Percentiles rank a stretch among this genome's conserved stretches.
These are phyloP conservation scores for Globisporangium barbulae DNA, from an alignment of 352 stramenopile species.

Conservation along the genomic window DNA sequence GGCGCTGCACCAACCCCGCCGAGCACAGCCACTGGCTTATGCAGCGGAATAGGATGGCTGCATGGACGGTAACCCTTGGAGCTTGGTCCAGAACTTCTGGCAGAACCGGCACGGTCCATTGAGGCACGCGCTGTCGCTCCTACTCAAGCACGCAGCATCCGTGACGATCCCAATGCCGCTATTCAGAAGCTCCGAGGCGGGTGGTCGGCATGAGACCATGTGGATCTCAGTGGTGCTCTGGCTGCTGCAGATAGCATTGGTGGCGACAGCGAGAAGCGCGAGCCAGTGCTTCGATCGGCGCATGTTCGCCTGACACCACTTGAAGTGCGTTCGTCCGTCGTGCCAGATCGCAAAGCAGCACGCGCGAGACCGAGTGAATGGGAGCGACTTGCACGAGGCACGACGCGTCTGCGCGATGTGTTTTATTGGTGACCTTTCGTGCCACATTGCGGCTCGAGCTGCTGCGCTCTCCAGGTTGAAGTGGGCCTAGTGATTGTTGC, in stretches of 20 bases:
- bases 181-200: not conserved
- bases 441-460: not conserved
- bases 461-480: not conserved
- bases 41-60: not conserved
- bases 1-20: not conserved
- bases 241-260: not conserved
- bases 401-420: too few species aligned
- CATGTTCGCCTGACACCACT: too few species aligned
- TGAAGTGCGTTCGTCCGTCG: too few species aligned
- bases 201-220: not conserved
- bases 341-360: too few species aligned
- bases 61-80: constrained; percentile 1
- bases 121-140: not conserved
- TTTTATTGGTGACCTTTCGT: too few species aligned
- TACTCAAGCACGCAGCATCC: not conserved
- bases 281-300: not conserved
- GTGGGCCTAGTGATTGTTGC: not conserved
- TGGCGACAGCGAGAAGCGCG: too few species aligned
- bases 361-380: too few species aligned
- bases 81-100: constrained; percentile 4
- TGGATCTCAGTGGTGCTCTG: not conserved
- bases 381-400: too few species aligned
- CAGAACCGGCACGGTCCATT: constrained; percentile 1
- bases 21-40: not conserved
- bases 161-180: constrained; percentile 3